Conservation (phyloP, 1,284 basidiomycete genomes). For the Cryptococcus sp. region DNA sequence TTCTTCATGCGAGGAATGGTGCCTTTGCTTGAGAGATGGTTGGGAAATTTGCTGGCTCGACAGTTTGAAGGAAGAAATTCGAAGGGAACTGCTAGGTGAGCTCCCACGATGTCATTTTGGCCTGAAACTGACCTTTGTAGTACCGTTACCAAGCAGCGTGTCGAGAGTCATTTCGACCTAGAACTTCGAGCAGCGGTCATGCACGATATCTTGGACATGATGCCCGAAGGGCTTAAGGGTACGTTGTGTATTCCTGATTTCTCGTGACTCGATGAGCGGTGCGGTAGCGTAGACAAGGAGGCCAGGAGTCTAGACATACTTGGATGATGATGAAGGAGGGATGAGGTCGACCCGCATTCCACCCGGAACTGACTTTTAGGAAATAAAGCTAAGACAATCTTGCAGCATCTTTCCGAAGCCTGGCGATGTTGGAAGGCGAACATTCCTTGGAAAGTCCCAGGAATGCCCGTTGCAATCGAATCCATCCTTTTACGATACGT, state of each 20-base stretch:
- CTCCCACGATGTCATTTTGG: no score
- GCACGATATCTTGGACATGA: constrained; percentile 96
- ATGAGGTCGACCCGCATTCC: no score
- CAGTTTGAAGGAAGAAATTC: constrained; percentile 97
- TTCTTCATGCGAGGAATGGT: constrained; percentile 99
- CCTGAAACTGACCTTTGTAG: no score
- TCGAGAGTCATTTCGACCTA: constrained; percentile 97
- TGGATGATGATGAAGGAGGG: no score
- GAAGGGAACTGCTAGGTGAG: constrained; percentile 87
- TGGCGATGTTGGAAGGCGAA: constrained; percentile 99
- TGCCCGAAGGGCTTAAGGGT: constrained; percentile 98
- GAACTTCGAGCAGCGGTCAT: constrained; percentile 97
- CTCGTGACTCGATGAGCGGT: not conserved
- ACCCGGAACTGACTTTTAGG: no score
- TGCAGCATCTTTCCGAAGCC: constrained; percentile 95
- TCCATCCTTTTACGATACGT: constrained; percentile 99
- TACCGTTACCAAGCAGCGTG: constrained; percentile 99
- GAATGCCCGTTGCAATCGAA: constrained; percentile 82
- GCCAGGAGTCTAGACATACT: not conserved
- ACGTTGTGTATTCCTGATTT: constrained; percentile 1
- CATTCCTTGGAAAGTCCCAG: constrained; percentile 56
- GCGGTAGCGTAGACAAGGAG: not conserved
- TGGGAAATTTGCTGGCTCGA: constrained; percentile 94
- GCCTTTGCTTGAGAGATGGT: constrained; percentile 93
- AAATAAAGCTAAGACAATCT: constrained; percentile 96